Evolutionary conservation across 768 basidiomycete species (phyloP), one percentile per base, ranked within the genome.

Genomic region (Scleroderma citrinum): DNA sequence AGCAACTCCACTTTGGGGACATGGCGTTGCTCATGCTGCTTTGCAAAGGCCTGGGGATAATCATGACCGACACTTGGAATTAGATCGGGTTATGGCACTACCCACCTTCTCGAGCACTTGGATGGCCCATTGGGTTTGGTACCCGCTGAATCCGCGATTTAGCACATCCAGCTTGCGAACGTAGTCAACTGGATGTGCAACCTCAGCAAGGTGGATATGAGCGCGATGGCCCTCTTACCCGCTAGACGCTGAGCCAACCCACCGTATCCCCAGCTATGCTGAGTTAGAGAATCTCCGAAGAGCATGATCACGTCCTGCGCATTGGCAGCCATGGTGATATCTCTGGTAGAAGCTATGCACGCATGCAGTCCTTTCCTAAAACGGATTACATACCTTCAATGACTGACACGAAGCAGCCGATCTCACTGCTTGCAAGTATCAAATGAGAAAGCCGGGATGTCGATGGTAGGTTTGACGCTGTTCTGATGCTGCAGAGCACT

Each of bases 111-210:
- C 76, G 49, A 94, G 78, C 24, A 91, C 76, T 3, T 88, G 87
- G 32, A 92, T 68, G 6, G 75, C 83, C 92, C 92, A 94, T 30
- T 85, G 81, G 1, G 90, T 85, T 60, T 88, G 93, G 67, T 94
- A 96, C 3, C 92, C 92, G 26, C 79, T 75, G 24, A 83, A 72
- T 1, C 93, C 93, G 42, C 92, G 81, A 61, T 95, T 95, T 53
- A 95, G 55, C 17, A 96, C 81, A 60, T 96, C 93, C 29, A 92
- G 66, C 64, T 83, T 89, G 53, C 93, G 74, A 37, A 76, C 76
- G 64, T 95, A 95, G 1, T 73, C 75, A 62, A 85, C 90, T 92
- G 53, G 35, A 49, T 4, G 7, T 13, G 19, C 35, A 41, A 21
- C 20, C 35, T 53, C 36, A 54, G 44, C 10, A 8, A 10, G n/a